Conservation (phyloP, 805 yeast genomes). For the Saccharomyces kudriavzevii region DNA sequence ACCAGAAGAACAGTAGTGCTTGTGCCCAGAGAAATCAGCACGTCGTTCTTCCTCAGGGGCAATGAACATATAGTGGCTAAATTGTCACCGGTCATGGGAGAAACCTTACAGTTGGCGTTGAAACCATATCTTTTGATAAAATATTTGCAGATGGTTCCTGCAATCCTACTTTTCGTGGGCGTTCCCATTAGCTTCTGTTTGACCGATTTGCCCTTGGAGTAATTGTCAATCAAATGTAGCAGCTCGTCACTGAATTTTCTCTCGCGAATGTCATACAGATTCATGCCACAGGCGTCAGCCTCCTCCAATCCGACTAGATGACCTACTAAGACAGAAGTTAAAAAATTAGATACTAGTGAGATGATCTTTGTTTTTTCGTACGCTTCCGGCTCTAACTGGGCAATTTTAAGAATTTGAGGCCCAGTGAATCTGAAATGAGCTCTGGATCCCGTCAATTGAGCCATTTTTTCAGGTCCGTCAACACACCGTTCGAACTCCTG, state of each 20-base stretch:
- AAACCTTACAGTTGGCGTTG: slow-evolving; percentile 45
- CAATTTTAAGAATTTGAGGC: slow-evolving; percentile 75
- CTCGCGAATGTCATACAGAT: slow-evolving; percentile 63
- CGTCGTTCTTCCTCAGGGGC: slow-evolving; percentile 69
- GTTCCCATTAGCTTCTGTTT: slow-evolving; percentile 31
- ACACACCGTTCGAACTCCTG: slow-evolving; percentile 48
- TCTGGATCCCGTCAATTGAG: slow-evolving; percentile 69
- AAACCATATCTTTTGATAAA: slow-evolving; percentile 62
- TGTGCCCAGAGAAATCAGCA: slow-evolving; percentile 78
- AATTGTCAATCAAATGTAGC: slow-evolving; percentile 32
- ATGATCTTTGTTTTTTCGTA: slow-evolving; percentile 55
- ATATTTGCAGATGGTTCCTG: slow-evolving; percentile 50
- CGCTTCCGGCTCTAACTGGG: slow-evolving; percentile 40
- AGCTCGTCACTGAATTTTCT: slow-evolving; percentile 50
- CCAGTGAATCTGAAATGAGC: slow-evolving; percentile 91
- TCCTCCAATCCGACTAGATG: slow-evolving; percentile 58
- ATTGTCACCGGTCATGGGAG: slow-evolving; percentile 85
- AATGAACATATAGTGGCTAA: slow-evolving; percentile 79
- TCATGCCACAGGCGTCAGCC: slow-evolving; percentile 92
- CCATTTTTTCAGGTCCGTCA: slow-evolving; percentile 53
- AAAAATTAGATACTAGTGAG: slow-evolving; percentile 69
- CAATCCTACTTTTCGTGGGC: slow-evolving; percentile 29
- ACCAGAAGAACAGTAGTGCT: slow-evolving; percentile 82
- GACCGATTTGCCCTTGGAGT: slow-evolving; percentile 14
- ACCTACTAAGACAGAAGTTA: slow-evolving; percentile 66